These are phyloP conservation scores for Panicum miliaceum DNA, from an alignment of 176 grass and related monocot genomes.

Conservation along the genomic window DNA sequence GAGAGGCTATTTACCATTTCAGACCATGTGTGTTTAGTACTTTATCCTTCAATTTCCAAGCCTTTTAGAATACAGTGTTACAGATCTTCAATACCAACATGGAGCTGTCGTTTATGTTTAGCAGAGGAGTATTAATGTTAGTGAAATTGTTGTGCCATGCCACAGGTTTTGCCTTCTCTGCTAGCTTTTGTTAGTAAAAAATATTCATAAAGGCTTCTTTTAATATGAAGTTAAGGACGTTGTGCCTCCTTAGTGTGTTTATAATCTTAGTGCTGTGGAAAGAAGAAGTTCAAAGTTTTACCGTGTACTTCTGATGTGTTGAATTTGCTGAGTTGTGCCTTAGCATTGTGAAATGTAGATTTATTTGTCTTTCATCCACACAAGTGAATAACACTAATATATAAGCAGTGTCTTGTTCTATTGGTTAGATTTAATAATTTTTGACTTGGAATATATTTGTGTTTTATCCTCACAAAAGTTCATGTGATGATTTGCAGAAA, in stretches of 20 bases:
- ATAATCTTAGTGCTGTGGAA: too few species aligned
- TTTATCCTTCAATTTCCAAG: background rate
- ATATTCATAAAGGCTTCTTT: background rate
- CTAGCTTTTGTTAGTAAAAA: background rate
- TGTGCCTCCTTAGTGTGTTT: too few species aligned
- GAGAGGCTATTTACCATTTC: background rate
- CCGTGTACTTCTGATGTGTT: background rate
- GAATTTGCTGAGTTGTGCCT: background rate
- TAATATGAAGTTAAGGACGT: too few species aligned
- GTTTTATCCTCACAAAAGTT: background rate
- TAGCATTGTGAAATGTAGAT: background rate
- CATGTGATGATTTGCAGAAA: conserved; percentile 44
- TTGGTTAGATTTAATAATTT: background rate
- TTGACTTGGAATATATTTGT: too few species aligned
- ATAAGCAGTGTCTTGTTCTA: background rate
- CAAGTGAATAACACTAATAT: background rate
- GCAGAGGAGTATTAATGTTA: background rate
- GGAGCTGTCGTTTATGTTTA: background rate
- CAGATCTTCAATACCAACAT: background rate
- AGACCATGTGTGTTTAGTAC: background rate
- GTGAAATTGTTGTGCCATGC: background rate
- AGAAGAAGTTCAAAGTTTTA: background rate
- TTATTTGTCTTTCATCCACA: background rate
- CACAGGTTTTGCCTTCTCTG: background rate
- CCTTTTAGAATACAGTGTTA: background rate